Evolutionary conservation across 768 basidiomycete species (phyloP).

Genomic region (Kondoa malvinella): DNA sequence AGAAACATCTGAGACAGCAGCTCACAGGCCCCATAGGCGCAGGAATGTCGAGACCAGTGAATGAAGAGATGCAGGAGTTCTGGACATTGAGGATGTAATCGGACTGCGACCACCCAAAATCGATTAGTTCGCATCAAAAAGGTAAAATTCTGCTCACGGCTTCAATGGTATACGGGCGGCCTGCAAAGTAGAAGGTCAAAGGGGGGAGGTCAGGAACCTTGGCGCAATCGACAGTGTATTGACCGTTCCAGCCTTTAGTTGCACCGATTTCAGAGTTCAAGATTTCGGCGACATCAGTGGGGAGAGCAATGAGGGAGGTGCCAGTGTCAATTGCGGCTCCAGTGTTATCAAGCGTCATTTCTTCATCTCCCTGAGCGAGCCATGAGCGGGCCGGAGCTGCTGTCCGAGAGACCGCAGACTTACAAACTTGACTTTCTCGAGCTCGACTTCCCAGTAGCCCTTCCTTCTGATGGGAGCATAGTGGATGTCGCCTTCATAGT

Average conservation of each 20-base stretch:
- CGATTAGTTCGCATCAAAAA: too few species aligned
- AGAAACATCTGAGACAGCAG: not conserved
- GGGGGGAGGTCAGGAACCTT: slow-evolving; percentile 71
- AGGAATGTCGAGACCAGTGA: slow-evolving; percentile 80
- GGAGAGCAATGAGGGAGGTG: slow-evolving; percentile 83
- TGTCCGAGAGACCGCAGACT: not conserved
- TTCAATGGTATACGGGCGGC: slow-evolving; percentile 46
- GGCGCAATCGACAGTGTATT: slow-evolving; percentile 68
- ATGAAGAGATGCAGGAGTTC: slow-evolving; percentile 84
- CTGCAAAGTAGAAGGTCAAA: slow-evolving; percentile 57
- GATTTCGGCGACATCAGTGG: slow-evolving; percentile 92
- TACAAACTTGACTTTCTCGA: slow-evolving; percentile 63
- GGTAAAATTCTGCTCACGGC: slow-evolving; percentile 32
- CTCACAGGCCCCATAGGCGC: slow-evolving; percentile 24
- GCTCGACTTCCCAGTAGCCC: slow-evolving; percentile 69
- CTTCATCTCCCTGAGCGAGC: too few species aligned
- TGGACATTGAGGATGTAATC: slow-evolving; percentile 84
- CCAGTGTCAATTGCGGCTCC: slow-evolving; percentile 37
- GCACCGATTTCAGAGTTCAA: slow-evolving; percentile 72
- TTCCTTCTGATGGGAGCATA: slow-evolving; percentile 86
- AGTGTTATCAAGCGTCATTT: slow-evolving; percentile 76
- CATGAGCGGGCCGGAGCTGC: too few species aligned
- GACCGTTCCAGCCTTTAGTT: slow-evolving; percentile 59
- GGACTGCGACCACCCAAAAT: too few species aligned
- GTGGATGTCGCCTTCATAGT: slow-evolving; percentile 60